Conservation (phyloP, 192 early-diverging fungal species). For the Podila epigama region DNA sequence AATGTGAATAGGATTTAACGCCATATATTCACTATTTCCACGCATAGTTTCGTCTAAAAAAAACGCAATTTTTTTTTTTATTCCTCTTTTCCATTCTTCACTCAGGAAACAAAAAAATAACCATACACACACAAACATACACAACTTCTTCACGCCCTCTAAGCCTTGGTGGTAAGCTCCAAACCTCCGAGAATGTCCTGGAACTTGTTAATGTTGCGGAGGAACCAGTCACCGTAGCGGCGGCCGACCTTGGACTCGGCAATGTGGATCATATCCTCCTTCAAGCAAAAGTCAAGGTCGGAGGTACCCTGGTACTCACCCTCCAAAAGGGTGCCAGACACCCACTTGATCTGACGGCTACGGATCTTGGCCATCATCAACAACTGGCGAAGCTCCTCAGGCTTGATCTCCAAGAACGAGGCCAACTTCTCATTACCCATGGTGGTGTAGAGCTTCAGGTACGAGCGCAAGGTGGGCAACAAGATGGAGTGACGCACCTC, state of each 20-base stretch:
- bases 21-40: too few relatives aligned
- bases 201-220: slow-evolving; percentile 93
- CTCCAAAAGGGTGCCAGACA: slow-evolving; percentile 78
- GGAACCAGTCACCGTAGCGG: slow-evolving; percentile 95
- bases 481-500: slow-evolving; percentile 88
- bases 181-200: slow-evolving; percentile 60
- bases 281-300: slow-evolving; percentile 93
- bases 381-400: slow-evolving; percentile 84
- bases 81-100: too few relatives aligned
- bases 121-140: too few relatives aligned
- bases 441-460: slow-evolving; percentile 95
- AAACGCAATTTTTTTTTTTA: too few relatives aligned
- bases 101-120: too few relatives aligned
- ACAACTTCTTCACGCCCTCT: too few relatives aligned
- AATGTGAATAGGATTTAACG: too few relatives aligned
- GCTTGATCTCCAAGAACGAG: slow-evolving; percentile 84
- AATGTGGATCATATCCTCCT: slow-evolving; percentile 95
- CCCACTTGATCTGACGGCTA: slow-evolving; percentile 89
- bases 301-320: slow-evolving; percentile 84
- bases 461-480: slow-evolving; percentile 89
- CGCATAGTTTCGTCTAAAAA: too few relatives aligned
- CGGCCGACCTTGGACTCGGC: slow-evolving; percentile 93
- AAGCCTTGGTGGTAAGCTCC: slow-evolving; percentile 44
- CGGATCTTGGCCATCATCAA: slow-evolving; percentile 95
- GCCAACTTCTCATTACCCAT: slow-evolving; percentile 90